A percentile compares a stretch with the other conserved stretches of the same genome.
Conservation (phyloP, 192 early-diverging fungal species). For the Chytriomyces confervae region DNA sequence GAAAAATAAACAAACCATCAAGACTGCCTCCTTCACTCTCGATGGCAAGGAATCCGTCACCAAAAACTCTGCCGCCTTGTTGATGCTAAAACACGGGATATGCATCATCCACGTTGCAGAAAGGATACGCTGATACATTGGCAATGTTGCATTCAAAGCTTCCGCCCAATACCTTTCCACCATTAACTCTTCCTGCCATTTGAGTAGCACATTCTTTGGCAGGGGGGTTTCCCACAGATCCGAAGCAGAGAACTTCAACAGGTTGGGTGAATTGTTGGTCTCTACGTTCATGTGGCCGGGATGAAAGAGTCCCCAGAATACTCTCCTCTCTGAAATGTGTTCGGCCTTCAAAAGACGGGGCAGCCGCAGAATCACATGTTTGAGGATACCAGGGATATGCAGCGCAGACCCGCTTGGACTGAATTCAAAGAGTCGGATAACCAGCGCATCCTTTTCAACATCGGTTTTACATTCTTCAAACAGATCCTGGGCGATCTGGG, state of each 20-base stretch:
- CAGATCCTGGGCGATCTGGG: background rate
- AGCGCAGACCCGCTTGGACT: slow-evolving; percentile 22
- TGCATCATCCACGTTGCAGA: slow-evolving; percentile 23
- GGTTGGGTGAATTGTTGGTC: too few species aligned
- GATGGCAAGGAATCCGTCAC: slow-evolving; percentile 2
- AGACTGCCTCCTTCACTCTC: slow-evolving; percentile 26
- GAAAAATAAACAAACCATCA: slow-evolving; percentile 25
- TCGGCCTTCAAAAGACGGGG: slow-evolving; percentile 6
- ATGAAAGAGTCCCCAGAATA: slow-evolving; percentile 15
- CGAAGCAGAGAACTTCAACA: too few species aligned
- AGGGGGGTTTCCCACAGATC: background rate
- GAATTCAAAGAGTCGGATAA: background rate
- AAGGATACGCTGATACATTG: slow-evolving; percentile 12
- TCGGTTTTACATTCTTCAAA: background rate
- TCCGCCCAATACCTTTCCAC: background rate
- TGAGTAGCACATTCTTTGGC: background rate
- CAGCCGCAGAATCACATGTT: too few species aligned
- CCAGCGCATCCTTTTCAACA: background rate
- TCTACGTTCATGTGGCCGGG: background rate
- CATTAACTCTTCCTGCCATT: slow-evolving; percentile 17
- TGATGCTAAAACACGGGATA: slow-evolving; percentile 1
- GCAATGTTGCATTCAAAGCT: slow-evolving; percentile 1
- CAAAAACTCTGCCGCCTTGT: slow-evolving; percentile 18
- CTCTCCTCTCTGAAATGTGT: background rate
- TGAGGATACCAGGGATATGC: background rate